Evolutionary conservation across 352 stramenopile species (phyloP), one percentile per base, ranked within the genome.

Genomic region (Globisporangium parvum): DNA sequence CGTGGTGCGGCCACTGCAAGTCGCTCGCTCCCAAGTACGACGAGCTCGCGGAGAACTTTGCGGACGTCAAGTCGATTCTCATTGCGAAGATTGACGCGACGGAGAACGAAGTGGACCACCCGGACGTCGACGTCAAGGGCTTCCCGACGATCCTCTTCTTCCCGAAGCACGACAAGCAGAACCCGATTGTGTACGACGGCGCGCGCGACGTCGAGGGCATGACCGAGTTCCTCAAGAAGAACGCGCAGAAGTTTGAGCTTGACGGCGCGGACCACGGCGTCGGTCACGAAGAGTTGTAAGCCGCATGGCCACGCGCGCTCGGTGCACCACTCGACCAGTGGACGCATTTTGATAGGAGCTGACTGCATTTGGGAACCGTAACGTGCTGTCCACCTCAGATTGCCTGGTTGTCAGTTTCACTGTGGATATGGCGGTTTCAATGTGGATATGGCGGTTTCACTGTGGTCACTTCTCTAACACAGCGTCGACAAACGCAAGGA

Each of bases 91-190:
- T 98, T 69, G 95, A 98, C 67, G 79, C 91, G 37, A 98, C 92
- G 3, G 90, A 90, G 52, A 98, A 98, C 76, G 95, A 98, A 70
- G 79, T 98, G 31, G 92, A 97, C 75, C 71, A 94, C 71, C 63
- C 80, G 6, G 79, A 80, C 35, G 85, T 98, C 31, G 77, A 95
- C 39, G 82, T 98, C 60, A 79, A 85, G 55, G 93, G 93, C 28
- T 98, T 98, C 89, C 95, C 95, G 39, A 98, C 95, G 48, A 74
- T 98, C 42, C 77, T 97, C 54, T 98, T 98, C 72, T 98, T 98
- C 85, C 90, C 90, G 46, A 87, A 68, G 54, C 90, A 95, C 47
- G 77, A 92, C 67, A 96, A 96, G 67, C 69, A 75, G 59, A 91
- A 90, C 63, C 86, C 87, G 50, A 67, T 96, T 47, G 62, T 76